A percentile compares a stretch with the other conserved stretches of the same genome.
Conservation (phyloP, 2,329 filamentous ascomycete genomes). For the Alternaria novae-zelandiae region DNA sequence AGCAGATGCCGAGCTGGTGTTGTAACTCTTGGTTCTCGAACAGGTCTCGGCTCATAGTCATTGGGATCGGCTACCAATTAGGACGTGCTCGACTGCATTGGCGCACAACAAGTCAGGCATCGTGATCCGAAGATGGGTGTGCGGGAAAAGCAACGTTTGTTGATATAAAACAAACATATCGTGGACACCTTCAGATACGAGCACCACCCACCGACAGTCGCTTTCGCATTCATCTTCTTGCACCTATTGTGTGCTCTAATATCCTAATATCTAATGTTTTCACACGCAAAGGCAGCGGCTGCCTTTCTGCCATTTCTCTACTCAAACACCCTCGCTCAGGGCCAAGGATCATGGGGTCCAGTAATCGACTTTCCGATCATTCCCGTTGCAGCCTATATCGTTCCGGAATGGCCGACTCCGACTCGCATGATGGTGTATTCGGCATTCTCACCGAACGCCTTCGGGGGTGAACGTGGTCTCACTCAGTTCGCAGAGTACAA, state of each 20-base stretch:
- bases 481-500: conserved; percentile 32
- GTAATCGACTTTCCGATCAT: conserved; percentile 28
- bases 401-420: conserved; percentile 26
- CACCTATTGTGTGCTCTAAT: background rate
- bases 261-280: background rate
- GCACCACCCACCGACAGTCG: background rate
- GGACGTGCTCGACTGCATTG: background rate
- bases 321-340: conserved; percentile 5
- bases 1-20: background rate
- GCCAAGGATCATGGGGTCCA: conserved; percentile 17
- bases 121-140: background rate
- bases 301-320: background rate
- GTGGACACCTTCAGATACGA: background rate
- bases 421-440: conserved; percentile 27
- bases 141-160: background rate
- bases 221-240: background rate
- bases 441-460: conserved; percentile 17
- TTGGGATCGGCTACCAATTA: background rate
- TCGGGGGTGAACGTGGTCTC: conserved; percentile 17
- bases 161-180: background rate
- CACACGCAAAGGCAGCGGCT: background rate
- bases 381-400: conserved; percentile 27
- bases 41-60: background rate
- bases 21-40: background rate
- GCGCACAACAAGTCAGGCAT: background rate